Percentiles rank a stretch among this genome's conserved stretches.
These are phyloP conservation scores for Oldenlandia corymbosa DNA, from an alignment of 257 asterid species.

Conservation along the genomic window DNA sequence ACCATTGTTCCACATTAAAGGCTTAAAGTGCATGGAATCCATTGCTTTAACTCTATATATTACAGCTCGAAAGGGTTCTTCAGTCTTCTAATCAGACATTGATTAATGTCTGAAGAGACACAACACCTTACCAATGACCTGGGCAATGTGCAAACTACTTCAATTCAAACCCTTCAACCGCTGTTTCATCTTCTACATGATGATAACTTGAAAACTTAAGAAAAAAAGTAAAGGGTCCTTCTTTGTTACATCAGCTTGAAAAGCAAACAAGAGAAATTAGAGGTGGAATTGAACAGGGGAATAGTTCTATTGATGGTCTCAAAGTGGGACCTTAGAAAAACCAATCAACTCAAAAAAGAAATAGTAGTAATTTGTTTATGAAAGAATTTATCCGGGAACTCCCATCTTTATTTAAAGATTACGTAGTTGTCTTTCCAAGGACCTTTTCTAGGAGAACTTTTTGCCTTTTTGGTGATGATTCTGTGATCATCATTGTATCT, in stretches of 20 bases:
- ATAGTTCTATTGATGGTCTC: no score
- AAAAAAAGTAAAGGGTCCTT: conserved; percentile 11
- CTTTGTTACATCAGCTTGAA: not conserved
- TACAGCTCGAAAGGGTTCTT: conserved; percentile 10
- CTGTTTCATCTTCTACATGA: not conserved
- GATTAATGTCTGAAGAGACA: not conserved
- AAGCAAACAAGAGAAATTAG: not conserved
- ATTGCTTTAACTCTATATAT: no score
- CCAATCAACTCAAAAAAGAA: not conserved
- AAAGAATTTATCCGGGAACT: conserved; percentile 10
- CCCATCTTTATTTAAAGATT: not conserved
- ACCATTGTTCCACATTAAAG: no score
- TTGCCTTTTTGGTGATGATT: conserved; percentile 6
- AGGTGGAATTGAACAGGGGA: not conserved
- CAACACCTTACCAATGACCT: not conserved
- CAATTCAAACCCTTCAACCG: conserved; percentile 13
- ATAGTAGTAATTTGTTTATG: conserved; percentile 8
- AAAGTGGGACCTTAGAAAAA: conserved; percentile 17
- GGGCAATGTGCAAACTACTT: conserved; percentile 5
- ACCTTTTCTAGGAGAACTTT: not conserved
- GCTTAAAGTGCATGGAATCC: no score
- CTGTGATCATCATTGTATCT: conserved; percentile 16
- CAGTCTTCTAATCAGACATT: not conserved
- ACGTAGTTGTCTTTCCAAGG: not conserved
- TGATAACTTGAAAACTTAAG: conserved; percentile 1